Percentiles rank a stretch among this genome's conserved stretches.
These are phyloP conservation scores for Posidonia australis DNA, from an alignment of 106 monocot species.

Conservation along the genomic window DNA sequence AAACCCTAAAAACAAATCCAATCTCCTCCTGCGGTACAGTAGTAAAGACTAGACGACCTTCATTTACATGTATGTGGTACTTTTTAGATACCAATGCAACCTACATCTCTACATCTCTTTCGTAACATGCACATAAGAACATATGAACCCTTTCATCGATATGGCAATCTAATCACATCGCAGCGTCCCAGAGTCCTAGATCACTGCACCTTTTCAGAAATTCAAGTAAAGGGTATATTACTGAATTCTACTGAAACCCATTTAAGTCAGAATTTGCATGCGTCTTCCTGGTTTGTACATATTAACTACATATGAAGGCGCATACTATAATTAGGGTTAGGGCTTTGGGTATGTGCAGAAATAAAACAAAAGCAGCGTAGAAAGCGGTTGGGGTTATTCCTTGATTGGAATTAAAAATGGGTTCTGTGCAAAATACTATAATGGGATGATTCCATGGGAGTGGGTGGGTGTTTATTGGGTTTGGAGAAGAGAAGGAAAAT, in stretches of 20 bases:
- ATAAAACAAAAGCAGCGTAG: constrained; percentile 7
- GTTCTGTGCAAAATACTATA: constrained; percentile 1
- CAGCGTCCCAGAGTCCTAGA: not conserved
- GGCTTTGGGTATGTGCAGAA: not conserved
- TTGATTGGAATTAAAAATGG: not conserved
- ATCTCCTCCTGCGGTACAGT: not conserved
- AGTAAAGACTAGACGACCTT: not conserved
- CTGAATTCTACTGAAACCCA: too few relatives aligned
- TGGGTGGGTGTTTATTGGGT: constrained; percentile 7
- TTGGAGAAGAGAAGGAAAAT: constrained; percentile 7
- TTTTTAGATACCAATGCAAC: constrained; percentile 2
- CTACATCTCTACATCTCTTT: not conserved
- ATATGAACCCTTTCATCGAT: not conserved
- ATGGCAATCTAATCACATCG: not conserved
- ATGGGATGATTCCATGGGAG: constrained; percentile 12
- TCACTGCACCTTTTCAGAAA: not conserved
- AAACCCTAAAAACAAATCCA: not conserved
- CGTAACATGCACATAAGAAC: not conserved
- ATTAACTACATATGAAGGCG: too few relatives aligned
- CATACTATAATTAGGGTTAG: not conserved
- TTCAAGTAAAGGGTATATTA: not conserved
- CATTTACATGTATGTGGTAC: not conserved
- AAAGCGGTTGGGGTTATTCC: constrained; percentile 21
- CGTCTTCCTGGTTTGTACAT: too few relatives aligned
- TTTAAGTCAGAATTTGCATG: too few relatives aligned